phyloP scores from a whole-genome alignment of 78 protist genomes.

The Dictyostelium discoideum region DNA sequence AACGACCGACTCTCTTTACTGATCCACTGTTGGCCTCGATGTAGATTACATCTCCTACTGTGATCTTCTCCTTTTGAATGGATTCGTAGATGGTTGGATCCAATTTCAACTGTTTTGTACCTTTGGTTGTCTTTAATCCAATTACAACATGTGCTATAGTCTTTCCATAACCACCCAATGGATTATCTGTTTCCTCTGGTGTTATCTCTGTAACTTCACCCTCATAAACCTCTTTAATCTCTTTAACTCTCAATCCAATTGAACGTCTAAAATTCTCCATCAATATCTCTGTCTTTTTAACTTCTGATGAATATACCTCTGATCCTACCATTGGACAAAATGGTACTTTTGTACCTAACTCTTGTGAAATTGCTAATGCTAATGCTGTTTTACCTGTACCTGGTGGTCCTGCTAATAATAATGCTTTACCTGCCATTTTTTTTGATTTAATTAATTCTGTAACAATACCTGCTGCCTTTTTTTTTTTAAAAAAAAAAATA shows the following conservation, averaged over 20 bases:
- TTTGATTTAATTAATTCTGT: slow-evolving; percentile 97
- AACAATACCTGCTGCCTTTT: slow-evolving; percentile 98
- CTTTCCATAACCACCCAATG: slow-evolving; percentile 98
- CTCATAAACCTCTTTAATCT: slow-evolving; percentile 99
- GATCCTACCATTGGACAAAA: slow-evolving; percentile 99
- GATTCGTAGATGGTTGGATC: slow-evolving; percentile 98
- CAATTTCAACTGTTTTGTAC: slow-evolving; percentile 97
- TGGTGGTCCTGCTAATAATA: slow-evolving; percentile 99
- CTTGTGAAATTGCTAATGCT: slow-evolving; percentile 98
- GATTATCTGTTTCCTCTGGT: slow-evolving; percentile 98
- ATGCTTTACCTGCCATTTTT: slow-evolving; percentile 99
- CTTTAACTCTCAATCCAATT: slow-evolving; percentile 99
- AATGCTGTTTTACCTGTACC: slow-evolving; percentile 99
- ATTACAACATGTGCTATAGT: slow-evolving; percentile 96
- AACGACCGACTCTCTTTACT: slow-evolving; percentile 98
- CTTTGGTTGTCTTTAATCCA: slow-evolving; percentile 89
- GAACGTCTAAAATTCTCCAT: slow-evolving; percentile 99
- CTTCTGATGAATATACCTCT: slow-evolving; percentile 97
- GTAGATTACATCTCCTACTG: slow-evolving; percentile 99
- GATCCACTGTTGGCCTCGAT: slow-evolving; percentile 98
- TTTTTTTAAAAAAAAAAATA: neutral
- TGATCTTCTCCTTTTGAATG: slow-evolving; percentile 98
- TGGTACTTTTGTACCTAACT: slow-evolving; percentile 99
- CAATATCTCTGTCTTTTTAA: slow-evolving; percentile 98
- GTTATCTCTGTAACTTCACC: slow-evolving; percentile 99